These are phyloP conservation scores for Scedosporium boydii DNA, from an alignment of 2,329 filamentous ascomycete genomes.

Conservation along the genomic window DNA sequence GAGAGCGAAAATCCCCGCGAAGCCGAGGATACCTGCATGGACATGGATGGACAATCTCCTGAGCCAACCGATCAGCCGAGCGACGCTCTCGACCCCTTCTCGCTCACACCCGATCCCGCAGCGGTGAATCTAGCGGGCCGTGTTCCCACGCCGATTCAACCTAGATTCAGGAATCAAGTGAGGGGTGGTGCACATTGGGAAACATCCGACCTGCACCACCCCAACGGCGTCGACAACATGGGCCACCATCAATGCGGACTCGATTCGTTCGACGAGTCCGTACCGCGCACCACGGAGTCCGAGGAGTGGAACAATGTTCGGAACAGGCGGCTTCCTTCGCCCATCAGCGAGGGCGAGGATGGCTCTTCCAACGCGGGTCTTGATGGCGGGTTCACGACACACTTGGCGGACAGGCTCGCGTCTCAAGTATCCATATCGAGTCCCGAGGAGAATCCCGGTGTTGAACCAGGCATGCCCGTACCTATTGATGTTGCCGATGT, in stretches of 20 bases:
- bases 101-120: slow-evolving; percentile 13
- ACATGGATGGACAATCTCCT: slow-evolving; percentile 37
- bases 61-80: slow-evolving; percentile 11
- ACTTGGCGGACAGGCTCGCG: slow-evolving; percentile 21
- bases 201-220: slow-evolving; percentile 20
- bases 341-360: slow-evolving; percentile 49
- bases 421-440: slow-evolving; percentile 6
- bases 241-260: slow-evolving; percentile 30
- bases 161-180: slow-evolving; percentile 45
- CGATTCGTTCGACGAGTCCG: slow-evolving; percentile 24
- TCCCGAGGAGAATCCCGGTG: slow-evolving; percentile 25
- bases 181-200: slow-evolving; percentile 41
- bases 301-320: slow-evolving; percentile 43
- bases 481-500: background rate
- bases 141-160: slow-evolving; percentile 51
- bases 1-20: slow-evolving; percentile 8
- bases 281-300: slow-evolving; percentile 38
- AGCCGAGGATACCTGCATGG: slow-evolving; percentile 32
- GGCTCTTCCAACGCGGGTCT: slow-evolving; percentile 21
- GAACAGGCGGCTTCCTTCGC: slow-evolving; percentile 45
- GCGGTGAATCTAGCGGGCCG: slow-evolving; percentile 26
- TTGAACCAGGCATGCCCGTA: slow-evolving; percentile 13
- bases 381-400: slow-evolving; percentile 23
- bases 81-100: slow-evolving; percentile 7
- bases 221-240: slow-evolving; percentile 26